Evolutionary conservation across 805 yeast species (phyloP), one percentile per base, ranked within the genome.

Genomic region (Starmerella roubikii): DNA sequence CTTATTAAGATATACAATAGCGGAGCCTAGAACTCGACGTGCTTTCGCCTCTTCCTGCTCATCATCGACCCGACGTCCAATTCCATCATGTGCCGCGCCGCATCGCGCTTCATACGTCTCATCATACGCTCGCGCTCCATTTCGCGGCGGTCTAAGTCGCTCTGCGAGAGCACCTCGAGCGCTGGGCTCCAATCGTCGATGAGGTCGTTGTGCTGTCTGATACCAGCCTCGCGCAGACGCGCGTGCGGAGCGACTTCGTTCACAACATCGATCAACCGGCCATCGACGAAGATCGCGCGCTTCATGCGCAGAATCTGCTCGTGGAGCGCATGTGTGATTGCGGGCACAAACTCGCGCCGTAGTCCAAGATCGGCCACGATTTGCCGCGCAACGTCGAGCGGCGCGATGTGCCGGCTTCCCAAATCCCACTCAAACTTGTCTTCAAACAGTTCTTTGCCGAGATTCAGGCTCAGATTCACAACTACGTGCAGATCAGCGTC

Each of bases 391-490:
- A 91, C 91, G 38, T 62, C 62, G 55, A 85, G 94, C 0, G 98
- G 96, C 1, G 84, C 71, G 18, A 80, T 54, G 6, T 63, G 62
- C 9, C 47, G 37, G 10, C 58, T 56, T 29, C 46, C 39, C 31
- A 91, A 64, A 54, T 91, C 93, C 97, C 97, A 88, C 59, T 91
- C 97, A 47, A 91, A 78, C 56, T 80, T 79, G 59, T 91, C 98
- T 50, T 85, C 94, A 52, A 76, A 85, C 30, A 86, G 68, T 50
- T 76, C 77, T 54, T 81, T 81, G 47, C 85, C 84, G 45, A 91
- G 62, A 54, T 79, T 83, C 35, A 91, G 81, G 13, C 88, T 76
- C 28, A 91, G 60, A 47, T 84, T 81, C 26, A 91, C 69, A 3
- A 91, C 69, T 1, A 81, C 93, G 52, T 81, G 91, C 22, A 77